A percentile compares a stretch with the other conserved stretches of the same genome.
Evolutionary conservation across 2,329 filamentous ascomycete genomes (phyloP).

Genomic region (Monosporascus sp.): DNA sequence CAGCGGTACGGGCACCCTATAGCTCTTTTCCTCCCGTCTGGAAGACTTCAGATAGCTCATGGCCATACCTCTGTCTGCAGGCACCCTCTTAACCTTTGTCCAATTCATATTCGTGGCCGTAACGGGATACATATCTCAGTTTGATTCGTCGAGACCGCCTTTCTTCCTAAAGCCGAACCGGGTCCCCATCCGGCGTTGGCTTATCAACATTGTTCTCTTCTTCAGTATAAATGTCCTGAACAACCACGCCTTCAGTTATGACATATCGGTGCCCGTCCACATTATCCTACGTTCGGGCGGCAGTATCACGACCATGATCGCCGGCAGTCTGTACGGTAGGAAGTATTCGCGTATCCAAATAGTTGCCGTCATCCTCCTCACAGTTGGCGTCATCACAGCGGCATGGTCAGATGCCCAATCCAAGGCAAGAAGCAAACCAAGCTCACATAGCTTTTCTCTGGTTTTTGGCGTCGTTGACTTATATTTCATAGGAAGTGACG

Average conservation of each 20-base stretch:
- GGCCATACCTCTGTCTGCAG: slow-evolving; percentile 35
- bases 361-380: slow-evolving; percentile 75
- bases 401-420: slow-evolving; percentile 84
- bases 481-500: slow-evolving; percentile 19
- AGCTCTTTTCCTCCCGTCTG: background rate
- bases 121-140: slow-evolving; percentile 70
- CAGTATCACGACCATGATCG: slow-evolving; percentile 89
- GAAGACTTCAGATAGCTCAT: slow-evolving; percentile 3
- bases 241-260: slow-evolving; percentile 95
- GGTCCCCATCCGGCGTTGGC: slow-evolving; percentile 80
- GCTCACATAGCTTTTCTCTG: background rate
- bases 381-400: slow-evolving; percentile 77
- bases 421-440: slow-evolving; percentile 54
- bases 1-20: slow-evolving; percentile 54
- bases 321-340: slow-evolving; percentile 84
- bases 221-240: slow-evolving; percentile 93
- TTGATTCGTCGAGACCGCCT: slow-evolving; percentile 61
- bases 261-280: slow-evolving; percentile 92
- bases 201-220: slow-evolving; percentile 84
- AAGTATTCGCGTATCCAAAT: slow-evolving; percentile 76
- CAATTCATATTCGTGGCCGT: slow-evolving; percentile 81
- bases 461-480: slow-evolving; percentile 9
- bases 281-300: slow-evolving; percentile 95
- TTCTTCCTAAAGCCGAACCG: slow-evolving; percentile 71
- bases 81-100: slow-evolving; percentile 81